Evolutionary conservation across 345 rosid species (phyloP).

Genomic region (Excoecaria agallocha): DNA sequence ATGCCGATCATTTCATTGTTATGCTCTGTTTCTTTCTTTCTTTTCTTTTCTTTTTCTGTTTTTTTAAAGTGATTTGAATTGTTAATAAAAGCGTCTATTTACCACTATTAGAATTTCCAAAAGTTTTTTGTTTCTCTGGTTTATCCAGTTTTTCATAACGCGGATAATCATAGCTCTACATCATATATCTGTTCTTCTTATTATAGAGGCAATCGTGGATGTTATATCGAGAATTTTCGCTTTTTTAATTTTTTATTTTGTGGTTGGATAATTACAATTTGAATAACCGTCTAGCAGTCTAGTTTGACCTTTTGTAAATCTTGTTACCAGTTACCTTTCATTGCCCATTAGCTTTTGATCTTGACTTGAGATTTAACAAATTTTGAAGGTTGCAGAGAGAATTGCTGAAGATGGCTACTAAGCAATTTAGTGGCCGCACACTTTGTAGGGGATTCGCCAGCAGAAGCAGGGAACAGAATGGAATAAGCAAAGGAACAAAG

Average conservation of each 20-base stretch:
- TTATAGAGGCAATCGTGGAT: too few species aligned
- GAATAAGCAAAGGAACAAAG: constrained; percentile 15
- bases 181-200: too few species aligned
- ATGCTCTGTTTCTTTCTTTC: neutral
- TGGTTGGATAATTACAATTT: neutral
- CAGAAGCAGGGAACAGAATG: constrained; percentile 26
- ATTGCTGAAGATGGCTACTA: constrained; percentile 33
- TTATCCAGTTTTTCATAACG: too few species aligned
- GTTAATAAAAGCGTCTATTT: too few species aligned
- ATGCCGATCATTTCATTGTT: neutral
- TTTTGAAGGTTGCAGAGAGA: constrained; percentile 4
- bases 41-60: too few species aligned
- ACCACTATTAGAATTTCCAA: neutral
- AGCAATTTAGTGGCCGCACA: constrained; percentile 36
- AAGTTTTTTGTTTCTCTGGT: neutral
- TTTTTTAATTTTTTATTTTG: too few species aligned
- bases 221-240: too few species aligned
- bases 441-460: constrained; percentile 34
- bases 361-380: neutral
- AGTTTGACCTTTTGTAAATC: neutral
- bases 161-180: too few species aligned
- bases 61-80: too few species aligned
- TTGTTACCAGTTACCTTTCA: neutral
- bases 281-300: neutral
- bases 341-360: neutral